Percentiles rank a stretch among this genome's conserved stretches.
Evolutionary conservation across 2,329 filamentous ascomycete species (phyloP).

Genomic region (Aureobasidium sp.): DNA sequence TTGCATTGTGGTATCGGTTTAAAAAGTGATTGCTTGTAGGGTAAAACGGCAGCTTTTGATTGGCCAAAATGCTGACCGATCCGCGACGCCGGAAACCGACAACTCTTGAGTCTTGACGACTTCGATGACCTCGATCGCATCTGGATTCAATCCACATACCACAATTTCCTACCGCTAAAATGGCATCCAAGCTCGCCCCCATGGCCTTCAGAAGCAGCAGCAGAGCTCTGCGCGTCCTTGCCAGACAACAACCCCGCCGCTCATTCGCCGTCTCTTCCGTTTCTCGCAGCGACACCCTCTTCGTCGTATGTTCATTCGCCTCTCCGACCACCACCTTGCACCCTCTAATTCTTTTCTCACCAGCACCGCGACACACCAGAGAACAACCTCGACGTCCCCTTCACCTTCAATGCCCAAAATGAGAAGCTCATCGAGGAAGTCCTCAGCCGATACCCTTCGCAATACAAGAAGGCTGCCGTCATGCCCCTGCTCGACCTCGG

Average conservation of each 20-base stretch:
- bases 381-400: constrained; percentile 90
- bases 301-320: constrained; percentile 37
- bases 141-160: background rate
- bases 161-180: constrained; percentile 32
- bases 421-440: constrained; percentile 90
- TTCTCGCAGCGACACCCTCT: constrained; percentile 62
- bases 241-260: constrained; percentile 56
- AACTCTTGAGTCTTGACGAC: constrained; percentile 7
- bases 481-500: constrained; percentile 97
- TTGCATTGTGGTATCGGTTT: no score
- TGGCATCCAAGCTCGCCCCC: constrained; percentile 78
- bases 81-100: background rate
- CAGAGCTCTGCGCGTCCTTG: constrained; percentile 54
- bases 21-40: background rate
- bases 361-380: constrained; percentile 86
- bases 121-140: constrained; percentile 1
- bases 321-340: constrained; percentile 4
- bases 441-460: constrained; percentile 91
- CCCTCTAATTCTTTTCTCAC: background rate
- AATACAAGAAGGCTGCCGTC: constrained; percentile 99
- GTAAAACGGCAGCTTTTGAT: background rate
- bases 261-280: constrained; percentile 61
- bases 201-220: constrained; percentile 61
- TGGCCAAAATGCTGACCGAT: background rate
- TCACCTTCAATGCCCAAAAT: constrained; percentile 90